These are phyloP conservation scores for Epichloe sylvatica DNA, from an alignment of 2,329 filamentous ascomycete genomes.

Conservation along the genomic window DNA sequence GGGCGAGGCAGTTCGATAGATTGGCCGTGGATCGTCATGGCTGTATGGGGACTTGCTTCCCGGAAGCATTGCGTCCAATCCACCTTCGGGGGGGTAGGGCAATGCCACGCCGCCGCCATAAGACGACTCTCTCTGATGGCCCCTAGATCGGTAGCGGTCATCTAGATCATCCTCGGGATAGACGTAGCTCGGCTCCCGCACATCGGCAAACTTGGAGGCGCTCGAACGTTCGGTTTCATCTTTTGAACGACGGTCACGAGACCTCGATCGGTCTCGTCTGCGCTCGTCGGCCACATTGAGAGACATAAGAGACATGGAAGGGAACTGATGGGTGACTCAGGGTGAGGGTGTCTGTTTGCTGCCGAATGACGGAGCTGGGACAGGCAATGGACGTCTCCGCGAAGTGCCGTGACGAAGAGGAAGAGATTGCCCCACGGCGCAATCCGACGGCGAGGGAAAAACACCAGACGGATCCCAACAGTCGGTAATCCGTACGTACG, in stretches of 20 bases:
- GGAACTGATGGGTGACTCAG: not conserved
- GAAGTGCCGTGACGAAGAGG: not conserved
- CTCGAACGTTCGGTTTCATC: constrained; percentile 18
- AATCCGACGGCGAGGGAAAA: not conserved
- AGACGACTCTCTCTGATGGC: constrained; percentile 20
- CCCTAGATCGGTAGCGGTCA: constrained; percentile 18
- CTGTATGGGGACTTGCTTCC: constrained; percentile 23
- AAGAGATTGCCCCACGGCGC: not conserved
- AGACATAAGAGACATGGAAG: constrained; percentile 28
- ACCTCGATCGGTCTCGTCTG: constrained; percentile 32
- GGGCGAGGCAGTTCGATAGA: constrained; percentile 23
- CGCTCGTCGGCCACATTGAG: constrained; percentile 32
- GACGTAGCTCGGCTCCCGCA: constrained; percentile 28
- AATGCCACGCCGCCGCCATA: constrained; percentile 17
- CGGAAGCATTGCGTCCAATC: constrained; percentile 24
- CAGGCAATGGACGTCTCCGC: not conserved
- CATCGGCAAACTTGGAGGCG: constrained; percentile 22
- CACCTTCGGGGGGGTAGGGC: constrained; percentile 26
- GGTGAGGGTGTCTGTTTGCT: not conserved
- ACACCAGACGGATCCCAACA: not conserved
- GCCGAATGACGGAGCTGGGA: not conserved
- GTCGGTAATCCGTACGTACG: not conserved
- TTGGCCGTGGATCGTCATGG: constrained; percentile 23
- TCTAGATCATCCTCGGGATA: constrained; percentile 30
- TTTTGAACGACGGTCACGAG: constrained; percentile 22